phyloP scores from a whole-genome alignment of 257 asterid species.

The Linaria vulgaris region DNA sequence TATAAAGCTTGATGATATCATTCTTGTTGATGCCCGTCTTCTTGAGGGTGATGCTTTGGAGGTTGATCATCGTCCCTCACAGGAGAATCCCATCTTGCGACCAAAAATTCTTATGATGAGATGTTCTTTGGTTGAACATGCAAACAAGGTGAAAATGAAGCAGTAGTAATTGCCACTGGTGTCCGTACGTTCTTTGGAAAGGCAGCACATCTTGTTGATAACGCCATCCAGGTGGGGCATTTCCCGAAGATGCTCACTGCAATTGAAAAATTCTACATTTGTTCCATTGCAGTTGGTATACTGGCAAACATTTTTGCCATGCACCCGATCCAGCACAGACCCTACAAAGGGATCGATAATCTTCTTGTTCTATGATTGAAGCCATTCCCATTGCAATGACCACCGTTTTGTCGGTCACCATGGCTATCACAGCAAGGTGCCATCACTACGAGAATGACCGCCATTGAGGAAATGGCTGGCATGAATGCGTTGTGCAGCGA shows the following conservation, averaged over 20 bases:
- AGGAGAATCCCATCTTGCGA: slow-evolving; percentile 92
- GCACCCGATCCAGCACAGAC: slow-evolving; percentile 94
- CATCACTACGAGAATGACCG: slow-evolving; percentile 89
- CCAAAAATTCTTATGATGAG: slow-evolving; percentile 75
- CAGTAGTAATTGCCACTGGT: slow-evolving; percentile 92
- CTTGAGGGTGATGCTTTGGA: slow-evolving; percentile 95
- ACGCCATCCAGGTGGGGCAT: slow-evolving; percentile 96
- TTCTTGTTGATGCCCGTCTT: slow-evolving; percentile 98
- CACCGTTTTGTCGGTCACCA: slow-evolving; percentile 34
- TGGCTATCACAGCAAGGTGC: slow-evolving; percentile 83
- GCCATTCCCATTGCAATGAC: slow-evolving; percentile 44
- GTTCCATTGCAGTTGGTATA: slow-evolving; percentile 93
- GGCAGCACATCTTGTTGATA: slow-evolving; percentile 99
- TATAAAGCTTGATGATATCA: slow-evolving; percentile 80
- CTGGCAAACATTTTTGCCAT: slow-evolving; percentile 73
- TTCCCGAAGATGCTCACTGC: slow-evolving; percentile 96
- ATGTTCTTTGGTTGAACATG: slow-evolving; percentile 96
- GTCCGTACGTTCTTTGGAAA: slow-evolving; percentile 96
- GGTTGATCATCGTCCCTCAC: slow-evolving; percentile 96
- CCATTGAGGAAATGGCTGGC: slow-evolving; percentile 91
- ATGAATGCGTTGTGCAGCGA: slow-evolving; percentile 95
- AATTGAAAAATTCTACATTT: slow-evolving; percentile 93
- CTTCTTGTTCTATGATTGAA: no score
- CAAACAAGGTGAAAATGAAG: slow-evolving; percentile 95
- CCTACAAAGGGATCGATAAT: slow-evolving; percentile 41